These are phyloP conservation scores for Sporisorium reilianum DNA, from an alignment of 1,284 basidiomycete genomes.

Conservation along the genomic window DNA sequence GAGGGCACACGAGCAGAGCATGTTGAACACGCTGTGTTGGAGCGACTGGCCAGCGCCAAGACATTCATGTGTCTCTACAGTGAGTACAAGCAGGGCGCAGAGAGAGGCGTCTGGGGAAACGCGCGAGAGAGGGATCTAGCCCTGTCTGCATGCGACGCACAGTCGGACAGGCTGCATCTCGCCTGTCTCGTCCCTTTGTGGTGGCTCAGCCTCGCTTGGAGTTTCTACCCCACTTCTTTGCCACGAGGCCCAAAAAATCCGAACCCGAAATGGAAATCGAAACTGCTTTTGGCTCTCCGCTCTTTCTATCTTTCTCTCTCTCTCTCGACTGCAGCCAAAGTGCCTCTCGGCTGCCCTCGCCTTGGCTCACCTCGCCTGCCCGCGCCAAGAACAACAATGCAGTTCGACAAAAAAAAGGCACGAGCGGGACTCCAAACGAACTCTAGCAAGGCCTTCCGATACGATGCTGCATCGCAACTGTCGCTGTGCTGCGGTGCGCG, in stretches of 20 bases:
- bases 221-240: constrained; percentile 9
- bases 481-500: not conserved
- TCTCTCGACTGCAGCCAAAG: not conserved
- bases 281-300: constrained; percentile 1
- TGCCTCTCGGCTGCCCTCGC: not conserved
- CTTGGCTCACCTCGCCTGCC: not conserved
- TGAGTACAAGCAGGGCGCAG: not conserved
- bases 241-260: constrained; percentile 18
- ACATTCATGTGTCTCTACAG: not conserved
- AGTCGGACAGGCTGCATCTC: constrained; percentile 5
- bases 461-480: not conserved
- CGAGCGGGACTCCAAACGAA: constrained; percentile 1
- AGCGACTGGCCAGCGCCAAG: constrained; percentile 3
- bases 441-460: no score
- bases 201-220: not conserved
- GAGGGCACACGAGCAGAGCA: not conserved
- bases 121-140: not conserved
- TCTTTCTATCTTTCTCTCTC: no score
- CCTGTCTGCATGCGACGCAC: constrained; percentile 1
- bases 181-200: not conserved
- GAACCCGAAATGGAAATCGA: not conserved
- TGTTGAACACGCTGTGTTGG: not conserved
- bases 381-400: constrained; percentile 12
- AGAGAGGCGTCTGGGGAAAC: not conserved
- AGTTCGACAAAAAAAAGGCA: not conserved